Base-by-base conservation (phyloP, 2,329 filamentous ascomycete species). In the Colletotrichum acutatum region DNA sequence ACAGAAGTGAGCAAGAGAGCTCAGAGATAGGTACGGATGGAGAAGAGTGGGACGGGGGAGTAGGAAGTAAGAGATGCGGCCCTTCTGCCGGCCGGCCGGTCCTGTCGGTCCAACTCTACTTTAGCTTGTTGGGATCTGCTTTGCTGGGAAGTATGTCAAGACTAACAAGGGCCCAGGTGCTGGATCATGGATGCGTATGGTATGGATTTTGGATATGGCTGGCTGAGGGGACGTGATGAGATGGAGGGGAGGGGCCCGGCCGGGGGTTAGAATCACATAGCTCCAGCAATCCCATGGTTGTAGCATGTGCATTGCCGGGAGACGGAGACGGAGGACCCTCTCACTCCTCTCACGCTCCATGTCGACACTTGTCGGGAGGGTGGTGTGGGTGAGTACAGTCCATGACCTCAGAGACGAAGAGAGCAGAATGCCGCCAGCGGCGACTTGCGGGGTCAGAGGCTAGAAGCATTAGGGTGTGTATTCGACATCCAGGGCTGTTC, bases 301-400 rank as follows among this genome's bases (percentile, higher is more conserved):
- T 58, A 72, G 66, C 42, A 19, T 64, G 70, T 69, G 70, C 66
- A 72, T 69, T 72, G 66, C 70, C 66, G 70, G 70, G 66, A 49
- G 34, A 62, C 59, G 59, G 59, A 62, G 42, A 49, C 42, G 42
- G 42, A 49, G 42, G 42, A 49, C 42, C 42, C 42, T 37, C 66
- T 26, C 52, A 34, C 32, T 34, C 32, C 32, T 42, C 37, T 42
- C 37, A 16, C 14, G 16, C 37, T 42, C 14, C 37, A 42, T 42
- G 37, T 42, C 37, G 37, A 42, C 37, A 42, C 37, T 19, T 42
- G 37, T 42, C 37, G 37, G 7, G 57, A 46, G 28, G 69, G 59
- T 69, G 69, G 70, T 64, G 59, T 64, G 69, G 59, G 61, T 60
- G 69, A 54, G 53, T 68, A 30, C 59, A 32, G 30, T 30, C 69